Percentiles rank a stretch among this genome's conserved stretches.
Conservation (phyloP, 305 asterid species). For the Euphrasia arctica region DNA sequence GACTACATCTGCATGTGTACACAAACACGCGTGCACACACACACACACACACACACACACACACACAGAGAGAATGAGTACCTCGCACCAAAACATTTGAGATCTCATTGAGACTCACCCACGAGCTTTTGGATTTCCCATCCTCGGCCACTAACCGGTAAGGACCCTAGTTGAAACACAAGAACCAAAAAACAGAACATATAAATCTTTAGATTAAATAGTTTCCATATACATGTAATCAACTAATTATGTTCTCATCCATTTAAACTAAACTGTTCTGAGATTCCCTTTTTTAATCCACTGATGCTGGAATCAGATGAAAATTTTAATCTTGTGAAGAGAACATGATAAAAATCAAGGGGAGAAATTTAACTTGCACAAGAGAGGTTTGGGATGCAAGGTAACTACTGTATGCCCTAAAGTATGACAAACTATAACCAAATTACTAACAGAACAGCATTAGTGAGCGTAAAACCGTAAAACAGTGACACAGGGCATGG, state of each 20-base stretch:
- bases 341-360: slow-evolving; percentile 2
- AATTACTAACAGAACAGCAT: neutral
- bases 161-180: slow-evolving; percentile 71
- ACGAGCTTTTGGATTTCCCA: slow-evolving; percentile 97
- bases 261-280: neutral
- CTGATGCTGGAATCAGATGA: neutral
- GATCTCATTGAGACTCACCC: slow-evolving; percentile 95
- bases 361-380: neutral
- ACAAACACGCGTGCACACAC: too few species aligned
- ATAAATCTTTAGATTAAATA: slow-evolving; percentile 18
- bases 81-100: slow-evolving; percentile 86
- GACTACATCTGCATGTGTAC: neutral
- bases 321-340: neutral
- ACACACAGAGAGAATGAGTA: slow-evolving; percentile 29
- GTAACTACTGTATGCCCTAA: neutral
- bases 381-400: neutral
- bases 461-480: neutral
- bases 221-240: slow-evolving; percentile 15
- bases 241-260: slow-evolving; percentile 4
- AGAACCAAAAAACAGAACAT: slow-evolving; percentile 23
- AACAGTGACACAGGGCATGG: neutral
- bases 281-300: neutral
- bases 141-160: slow-evolving; percentile 96
- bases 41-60: slow-evolving; percentile 6
- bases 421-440: neutral